A percentile compares a stretch with the other conserved stretches of the same genome.
phyloP scores from a whole-genome alignment of 2,329 filamentous ascomycete genomes.

The Fusarium siculi region DNA sequence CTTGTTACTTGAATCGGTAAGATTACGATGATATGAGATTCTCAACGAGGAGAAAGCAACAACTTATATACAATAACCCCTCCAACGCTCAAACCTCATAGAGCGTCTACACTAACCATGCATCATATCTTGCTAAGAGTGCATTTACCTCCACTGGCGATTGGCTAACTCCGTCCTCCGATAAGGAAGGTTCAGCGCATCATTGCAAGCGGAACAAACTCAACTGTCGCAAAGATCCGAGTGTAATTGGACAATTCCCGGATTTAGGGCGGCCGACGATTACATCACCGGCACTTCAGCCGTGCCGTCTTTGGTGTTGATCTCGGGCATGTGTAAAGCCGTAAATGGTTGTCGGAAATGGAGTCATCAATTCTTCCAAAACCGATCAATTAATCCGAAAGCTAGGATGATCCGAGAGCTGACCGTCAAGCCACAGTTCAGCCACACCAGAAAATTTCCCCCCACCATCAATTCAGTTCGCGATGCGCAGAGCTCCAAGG shows the following conservation, averaged over 20 bases:
- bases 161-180: conserved; percentile 2
- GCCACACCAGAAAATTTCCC: conserved; percentile 43
- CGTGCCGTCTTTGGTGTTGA: not conserved
- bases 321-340: conserved; percentile 33
- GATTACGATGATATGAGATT: not conserved
- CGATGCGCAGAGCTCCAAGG: conserved; percentile 1
- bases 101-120: not conserved
- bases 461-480: conserved; percentile 38
- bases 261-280: conserved; percentile 16
- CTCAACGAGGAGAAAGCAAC: no score
- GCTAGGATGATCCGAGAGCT: conserved; percentile 16
- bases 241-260: not conserved
- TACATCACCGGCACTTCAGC: conserved; percentile 20
- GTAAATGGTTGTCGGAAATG: conserved; percentile 24
- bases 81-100: not conserved
- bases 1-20: not conserved
- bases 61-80: not conserved
- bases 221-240: not conserved
- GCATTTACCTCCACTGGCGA: not conserved
- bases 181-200: not conserved
- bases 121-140: not conserved
- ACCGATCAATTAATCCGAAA: conserved; percentile 38
- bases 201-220: not conserved
- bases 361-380: conserved; percentile 34
- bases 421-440: conserved; percentile 30